Evolutionary conservation across 108 stramenopile genomes (phyloP).

Genomic region (Hondaea fermentalgiana): DNA sequence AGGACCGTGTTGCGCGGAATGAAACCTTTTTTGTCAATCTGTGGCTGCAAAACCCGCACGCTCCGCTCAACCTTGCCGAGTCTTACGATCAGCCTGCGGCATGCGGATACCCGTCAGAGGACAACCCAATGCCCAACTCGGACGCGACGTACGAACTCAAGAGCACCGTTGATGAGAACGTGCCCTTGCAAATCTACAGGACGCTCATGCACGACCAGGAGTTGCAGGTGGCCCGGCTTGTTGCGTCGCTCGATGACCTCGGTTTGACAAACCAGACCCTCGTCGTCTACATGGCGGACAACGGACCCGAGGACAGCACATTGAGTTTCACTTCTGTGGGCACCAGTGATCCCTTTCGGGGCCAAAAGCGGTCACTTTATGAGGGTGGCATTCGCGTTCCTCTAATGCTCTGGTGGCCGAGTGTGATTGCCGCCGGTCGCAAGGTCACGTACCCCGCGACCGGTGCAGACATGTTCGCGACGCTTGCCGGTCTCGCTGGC

Average conservation of each 20-base stretch:
- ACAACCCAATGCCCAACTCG: not conserved
- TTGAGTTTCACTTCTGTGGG: not conserved
- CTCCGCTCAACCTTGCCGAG: conserved; percentile 11
- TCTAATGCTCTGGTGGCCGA: not conserved
- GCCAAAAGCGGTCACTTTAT: not conserved
- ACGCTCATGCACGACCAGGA: not conserved
- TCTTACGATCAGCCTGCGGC: not conserved
- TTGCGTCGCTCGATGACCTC: not conserved
- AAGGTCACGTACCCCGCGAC: not conserved
- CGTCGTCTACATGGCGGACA: conserved; percentile 9
- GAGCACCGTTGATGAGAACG: not conserved
- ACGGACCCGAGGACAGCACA: not conserved
- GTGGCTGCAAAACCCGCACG: conserved; percentile 14
- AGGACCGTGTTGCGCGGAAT: not conserved
- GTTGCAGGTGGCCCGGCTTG: not conserved
- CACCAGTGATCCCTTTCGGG: not conserved
- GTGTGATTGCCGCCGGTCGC: not conserved
- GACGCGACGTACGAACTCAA: not conserved
- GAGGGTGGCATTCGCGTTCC: conserved; percentile 7
- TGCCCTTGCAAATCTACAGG: not conserved
- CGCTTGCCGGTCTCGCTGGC: not conserved
- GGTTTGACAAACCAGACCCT: not conserved
- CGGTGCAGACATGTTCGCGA: not conserved
- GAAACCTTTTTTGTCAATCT: conserved; percentile 14
- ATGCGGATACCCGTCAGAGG: not conserved